phyloP scores from a whole-genome alignment of 345 rosid genomes.

The Populus euphratica region DNA sequence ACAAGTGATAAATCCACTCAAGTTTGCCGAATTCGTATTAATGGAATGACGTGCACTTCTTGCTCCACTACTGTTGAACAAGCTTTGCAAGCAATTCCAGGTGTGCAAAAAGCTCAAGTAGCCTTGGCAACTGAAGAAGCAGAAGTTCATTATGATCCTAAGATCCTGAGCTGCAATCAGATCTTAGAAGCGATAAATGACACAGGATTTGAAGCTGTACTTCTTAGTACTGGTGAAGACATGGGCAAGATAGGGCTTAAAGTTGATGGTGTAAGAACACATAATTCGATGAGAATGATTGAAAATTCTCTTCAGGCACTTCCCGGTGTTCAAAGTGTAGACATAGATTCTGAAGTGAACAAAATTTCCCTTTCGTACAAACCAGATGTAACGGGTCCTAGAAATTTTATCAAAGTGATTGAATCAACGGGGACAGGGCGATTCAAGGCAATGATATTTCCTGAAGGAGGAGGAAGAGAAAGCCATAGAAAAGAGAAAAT shows the following conservation, averaged over 20 bases:
- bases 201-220: conserved; percentile 67
- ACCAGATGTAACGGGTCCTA: conserved; percentile 70
- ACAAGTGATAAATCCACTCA: conserved; percentile 45
- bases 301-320: conserved; percentile 73
- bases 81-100: conserved; percentile 52
- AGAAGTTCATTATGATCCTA: conserved; percentile 64
- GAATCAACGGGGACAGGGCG: conserved; percentile 73
- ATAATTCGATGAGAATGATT: conserved; percentile 45
- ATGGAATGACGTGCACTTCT: conserved; percentile 88
- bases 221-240: conserved; percentile 68
- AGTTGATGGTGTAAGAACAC: conserved; percentile 59
- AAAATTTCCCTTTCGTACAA: conserved; percentile 66
- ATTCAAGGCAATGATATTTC: conserved; percentile 60
- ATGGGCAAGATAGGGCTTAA: conserved; percentile 66
- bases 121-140: conserved; percentile 95
- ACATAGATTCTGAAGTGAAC: conserved; percentile 19
- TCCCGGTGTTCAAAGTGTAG: conserved; percentile 63
- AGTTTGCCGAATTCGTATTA: conserved; percentile 67
- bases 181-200: conserved; percentile 50
- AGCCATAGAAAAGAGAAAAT: conserved; percentile 56
- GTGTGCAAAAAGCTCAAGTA: conserved; percentile 69
- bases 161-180: conserved; percentile 31
- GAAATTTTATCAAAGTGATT: conserved; percentile 65
- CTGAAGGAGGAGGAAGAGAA: conserved; percentile 64
- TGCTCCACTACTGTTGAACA: conserved; percentile 74